Base-by-base conservation (phyloP, 2,329 filamentous ascomycete species). In the Aspergillus sp. region DNA sequence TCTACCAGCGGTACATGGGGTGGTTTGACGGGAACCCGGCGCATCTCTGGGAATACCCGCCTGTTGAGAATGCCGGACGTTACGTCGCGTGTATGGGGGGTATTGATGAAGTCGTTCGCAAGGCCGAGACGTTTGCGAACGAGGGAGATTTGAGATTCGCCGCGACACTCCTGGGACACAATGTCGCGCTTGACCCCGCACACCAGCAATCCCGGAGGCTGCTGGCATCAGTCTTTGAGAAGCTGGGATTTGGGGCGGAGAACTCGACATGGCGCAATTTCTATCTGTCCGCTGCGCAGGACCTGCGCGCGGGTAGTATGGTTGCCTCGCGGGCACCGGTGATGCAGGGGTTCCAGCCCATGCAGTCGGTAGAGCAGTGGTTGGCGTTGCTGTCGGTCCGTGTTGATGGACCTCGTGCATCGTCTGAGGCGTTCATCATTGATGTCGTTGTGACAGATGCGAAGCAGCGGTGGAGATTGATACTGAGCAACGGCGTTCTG, bases 181-280 rank as follows among this genome's bases (percentile, higher is more conserved):
- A 61, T 1, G 65, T 75, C 19, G 57, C 62, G 11, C 61, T 67
- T 1, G 57, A 68, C 36, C 24, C 55, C 6, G 24, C 40, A 14
- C 44, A 47, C 16, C 24, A 48, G 20, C 26, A 52, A 3, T 55
- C 64, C 0, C 61, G 54, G 49, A 42, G 16, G 4, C 43, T 58
- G 4, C 62, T 76, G 3, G 68, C 66, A 1, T 50, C 51, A 1
- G 64, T 69, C 1, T 75, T 66, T 50, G 61, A 67, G 43, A 52
- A 60, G 17, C 65, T 76, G 8, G 73, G 69, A 0, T 69, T 62
- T 48, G 68, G 69, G 2, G 55, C 67, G 2, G 72, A 75, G 56
- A 76, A 75, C 56, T 72, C 60, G 2, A 69, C 70, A 0, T 76
- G 73, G 74, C 59, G 73, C 2, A 75, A 76, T 50, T 71, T 74